Percentiles rank a stretch among this genome's conserved stretches.
These are phyloP conservation scores for Candida germanica DNA, from an alignment of 805 yeast genomes.

Conservation along the genomic window DNA sequence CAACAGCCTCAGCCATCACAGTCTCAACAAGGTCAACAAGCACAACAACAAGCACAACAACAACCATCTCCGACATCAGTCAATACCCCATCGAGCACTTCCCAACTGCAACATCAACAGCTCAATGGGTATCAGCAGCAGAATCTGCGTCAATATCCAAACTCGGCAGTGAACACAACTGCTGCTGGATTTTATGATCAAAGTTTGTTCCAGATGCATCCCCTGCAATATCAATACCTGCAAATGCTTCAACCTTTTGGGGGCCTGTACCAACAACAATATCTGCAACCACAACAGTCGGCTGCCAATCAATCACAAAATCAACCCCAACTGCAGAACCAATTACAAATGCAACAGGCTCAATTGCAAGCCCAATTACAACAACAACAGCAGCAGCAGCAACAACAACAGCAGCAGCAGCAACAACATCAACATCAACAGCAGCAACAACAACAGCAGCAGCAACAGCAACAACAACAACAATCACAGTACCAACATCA, in stretches of 20 bases:
- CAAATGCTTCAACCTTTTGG: conserved; percentile 12
- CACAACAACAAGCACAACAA: not conserved
- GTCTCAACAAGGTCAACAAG: conserved; percentile 10
- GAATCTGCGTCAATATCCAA: not conserved
- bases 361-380: conserved; percentile 11
- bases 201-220: conserved; percentile 13
- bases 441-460: conserved; percentile 6
- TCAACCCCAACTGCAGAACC: conserved; percentile 1
- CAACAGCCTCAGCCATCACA: conserved; percentile 14
- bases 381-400: conserved; percentile 6
- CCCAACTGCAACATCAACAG: not conserved
- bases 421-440: conserved; percentile 4
- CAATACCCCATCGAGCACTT: too few relatives aligned
- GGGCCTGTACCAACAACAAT: conserved; percentile 5
- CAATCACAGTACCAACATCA: conserved; percentile 4
- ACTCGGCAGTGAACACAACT: conserved; percentile 9
- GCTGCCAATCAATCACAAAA: conserved; percentile 2
- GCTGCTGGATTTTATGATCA: conserved; percentile 12
- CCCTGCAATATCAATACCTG: conserved; percentile 17
- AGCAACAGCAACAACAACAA: conserved; percentile 6
- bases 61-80: not conserved
- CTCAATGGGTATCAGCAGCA: not conserved
- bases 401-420: conserved; percentile 9
- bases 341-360: conserved; percentile 1
- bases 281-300: conserved; percentile 3